These are phyloP conservation scores for Populus hybrid DNA, from an alignment of 441 rosid species.

Conservation along the genomic window DNA sequence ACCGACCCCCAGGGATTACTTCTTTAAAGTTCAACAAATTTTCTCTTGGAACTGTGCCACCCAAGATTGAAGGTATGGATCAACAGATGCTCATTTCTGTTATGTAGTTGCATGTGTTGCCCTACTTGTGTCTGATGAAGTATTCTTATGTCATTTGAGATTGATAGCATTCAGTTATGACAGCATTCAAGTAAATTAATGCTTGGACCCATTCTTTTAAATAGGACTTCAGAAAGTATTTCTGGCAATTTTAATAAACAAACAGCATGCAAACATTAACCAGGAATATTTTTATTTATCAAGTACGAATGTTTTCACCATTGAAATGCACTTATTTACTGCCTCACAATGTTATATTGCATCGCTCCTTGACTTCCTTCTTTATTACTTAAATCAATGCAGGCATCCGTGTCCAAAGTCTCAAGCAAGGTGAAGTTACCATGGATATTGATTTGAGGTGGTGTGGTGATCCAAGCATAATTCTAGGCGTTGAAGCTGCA, in stretches of 20 bases:
- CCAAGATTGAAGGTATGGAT: slow-evolving; percentile 82
- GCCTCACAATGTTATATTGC: not conserved
- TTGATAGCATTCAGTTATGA: too few species aligned
- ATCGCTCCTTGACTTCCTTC: not conserved
- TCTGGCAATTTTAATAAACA: not conserved
- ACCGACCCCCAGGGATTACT: slow-evolving; percentile 88
- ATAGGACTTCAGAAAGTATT: not conserved
- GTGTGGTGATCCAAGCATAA: slow-evolving; percentile 97
- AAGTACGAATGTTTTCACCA: not conserved
- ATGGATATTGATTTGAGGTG: slow-evolving; percentile 98
- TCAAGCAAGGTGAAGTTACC: slow-evolving; percentile 84
- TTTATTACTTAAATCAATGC: slow-evolving; percentile 25
- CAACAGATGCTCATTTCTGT: not conserved
- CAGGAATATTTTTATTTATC: not conserved
- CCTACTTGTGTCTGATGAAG: slow-evolving; percentile 1
- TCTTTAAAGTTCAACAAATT: slow-evolving; percentile 79
- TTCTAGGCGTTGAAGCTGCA: slow-evolving; percentile 87
- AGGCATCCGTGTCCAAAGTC: slow-evolving; percentile 96
- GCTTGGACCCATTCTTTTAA: not conserved
- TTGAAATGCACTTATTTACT: not conserved
- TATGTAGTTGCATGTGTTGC: not conserved
- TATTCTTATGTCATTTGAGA: not conserved
- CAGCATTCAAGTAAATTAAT: not conserved
- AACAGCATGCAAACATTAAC: not conserved
- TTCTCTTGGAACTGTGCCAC: slow-evolving; percentile 86